Evolutionary conservation across 2,329 filamentous ascomycete species (phyloP), one percentile per base, ranked within the genome.

Genomic region (Calonectria montana): DNA sequence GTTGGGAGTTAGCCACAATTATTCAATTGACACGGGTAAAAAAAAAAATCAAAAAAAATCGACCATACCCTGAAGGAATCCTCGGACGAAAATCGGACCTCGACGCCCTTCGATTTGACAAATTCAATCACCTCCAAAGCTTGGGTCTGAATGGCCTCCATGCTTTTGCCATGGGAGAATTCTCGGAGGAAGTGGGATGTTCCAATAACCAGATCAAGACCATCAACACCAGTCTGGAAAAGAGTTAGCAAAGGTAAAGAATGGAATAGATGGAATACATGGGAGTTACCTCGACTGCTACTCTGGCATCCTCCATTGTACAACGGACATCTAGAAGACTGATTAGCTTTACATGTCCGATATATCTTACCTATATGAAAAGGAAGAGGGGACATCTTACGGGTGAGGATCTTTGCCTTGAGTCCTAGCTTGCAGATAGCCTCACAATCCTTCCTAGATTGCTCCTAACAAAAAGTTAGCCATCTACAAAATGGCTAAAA

Each of bases 381-480:
- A n/a, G n/a, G n/a, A n/a, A n/a, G n/a, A n/a, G n/a, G n/a, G 41
- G 15, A 7, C 25, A 23, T 31, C 73, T 31, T 21, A 79, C 76
- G 79, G n/a, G 80, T 82, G 0, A 81, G 73, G 66, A 83, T 81
- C 78, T 83, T 83, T 75, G 91, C 90, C 92, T 95, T 96, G 84
- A 98, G 91, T 75, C 95, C 95, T 66, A 98, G 93, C 89, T 96
- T 95, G 93, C 94, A 97, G 81, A 98, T 98, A 69, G 92, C 92
- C 86, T 97, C 93, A 84, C 95, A 98, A 86, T 98, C 96, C 80
- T 87, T 85, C 83, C 92, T 91, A 66, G 94, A 97, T 86, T 97
- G 94, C 87, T 96, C 41, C 41, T 25, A 9, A 4, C 16, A 31
- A 31, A 9, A 9, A 5, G 4, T 27, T 53, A n/a, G 29, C 5